These are phyloP conservation scores for Solidago caesia DNA, from an alignment of 129 eudicot genomes.

Conservation along the genomic window DNA sequence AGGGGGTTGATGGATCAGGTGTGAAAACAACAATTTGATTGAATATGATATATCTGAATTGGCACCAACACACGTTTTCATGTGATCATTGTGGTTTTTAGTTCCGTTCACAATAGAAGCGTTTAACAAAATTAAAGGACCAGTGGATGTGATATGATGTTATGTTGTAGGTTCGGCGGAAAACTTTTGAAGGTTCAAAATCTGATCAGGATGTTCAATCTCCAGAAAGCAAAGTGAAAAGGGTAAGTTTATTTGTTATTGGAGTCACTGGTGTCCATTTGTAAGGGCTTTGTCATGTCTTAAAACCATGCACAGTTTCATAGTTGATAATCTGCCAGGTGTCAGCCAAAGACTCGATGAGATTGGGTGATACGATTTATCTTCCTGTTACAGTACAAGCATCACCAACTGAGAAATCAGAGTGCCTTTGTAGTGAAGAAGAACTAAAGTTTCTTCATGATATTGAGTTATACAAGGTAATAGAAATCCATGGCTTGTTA, in stretches of 20 bases:
- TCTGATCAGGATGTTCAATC: slow-evolving; percentile 28
- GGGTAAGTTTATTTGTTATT: slow-evolving; percentile 48
- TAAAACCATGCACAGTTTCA: background rate
- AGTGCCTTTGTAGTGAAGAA: slow-evolving; percentile 45
- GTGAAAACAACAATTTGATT: background rate
- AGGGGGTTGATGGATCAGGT: no score
- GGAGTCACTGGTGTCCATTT: background rate
- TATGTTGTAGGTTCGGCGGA: slow-evolving; percentile 68
- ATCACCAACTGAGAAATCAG: slow-evolving; percentile 38
- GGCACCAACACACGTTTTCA: background rate
- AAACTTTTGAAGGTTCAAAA: slow-evolving; percentile 27
- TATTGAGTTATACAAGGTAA: slow-evolving; percentile 87
- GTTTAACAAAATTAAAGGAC: background rate
- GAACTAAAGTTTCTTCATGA: slow-evolving; percentile 66
- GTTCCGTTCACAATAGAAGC: background rate
- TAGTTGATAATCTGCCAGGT: slow-evolving; percentile 46
- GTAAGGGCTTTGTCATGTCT: background rate
- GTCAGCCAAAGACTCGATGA: slow-evolving; percentile 77
- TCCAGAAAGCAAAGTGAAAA: slow-evolving; percentile 43
- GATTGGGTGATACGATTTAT: slow-evolving; percentile 67
- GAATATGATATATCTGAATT: background rate
- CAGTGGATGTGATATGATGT: background rate
- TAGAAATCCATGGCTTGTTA: background rate
- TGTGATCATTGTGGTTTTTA: background rate
- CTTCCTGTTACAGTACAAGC: slow-evolving; percentile 73